Base-by-base conservation (phyloP, 2,329 filamentous ascomycete species). In the Aspergillus sp. region DNA sequence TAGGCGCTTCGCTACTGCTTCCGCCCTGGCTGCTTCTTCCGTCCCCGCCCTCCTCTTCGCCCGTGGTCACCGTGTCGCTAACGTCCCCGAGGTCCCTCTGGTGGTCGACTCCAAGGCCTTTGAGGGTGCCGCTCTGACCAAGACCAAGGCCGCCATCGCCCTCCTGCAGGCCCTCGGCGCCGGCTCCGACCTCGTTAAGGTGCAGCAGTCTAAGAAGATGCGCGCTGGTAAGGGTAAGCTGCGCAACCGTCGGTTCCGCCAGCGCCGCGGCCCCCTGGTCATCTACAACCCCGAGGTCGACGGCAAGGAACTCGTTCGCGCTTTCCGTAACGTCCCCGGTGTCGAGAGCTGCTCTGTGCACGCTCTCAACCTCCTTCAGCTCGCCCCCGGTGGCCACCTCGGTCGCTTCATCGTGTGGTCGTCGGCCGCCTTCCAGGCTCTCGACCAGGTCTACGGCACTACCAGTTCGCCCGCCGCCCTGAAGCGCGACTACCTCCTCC, bases 381-480 rank as follows among this genome's bases (percentile, higher is more conserved):
- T 98, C 71, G 93, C 93, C 60, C 93, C 93, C 62, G 93, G 93
- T 81, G 94, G 93, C 67, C 93, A 98, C 79, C 87, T 98, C 64
- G 93, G 93, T 65, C 93, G 93, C 69, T 98, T 98, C 83, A 82
- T 98, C 74, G 81, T 98, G 82, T 98, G 93, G 93, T 93, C 93
- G 65, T 98, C 94, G 45, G 81, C 88, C 58, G 93, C 93, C 57
- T 97, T 98, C 81, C 84, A 89, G 76, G 88, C 91, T 58, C 88
- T 98, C 57, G 91, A 98, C 77, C 83, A 83, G 74, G 85, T 98
- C 80, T 98, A 98, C 80, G 91, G 91, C 72, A 85, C 86, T 70
- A 94, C 89, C 71, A 93, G 87, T 67, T 78, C 83, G 72, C 82
- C 91, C 61, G 91, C 90, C 42, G 84, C 86, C 57, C 84, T 94